Conservation (phyloP, 2,329 filamentous ascomycete species). For the Pseudocercospora musae region DNA sequence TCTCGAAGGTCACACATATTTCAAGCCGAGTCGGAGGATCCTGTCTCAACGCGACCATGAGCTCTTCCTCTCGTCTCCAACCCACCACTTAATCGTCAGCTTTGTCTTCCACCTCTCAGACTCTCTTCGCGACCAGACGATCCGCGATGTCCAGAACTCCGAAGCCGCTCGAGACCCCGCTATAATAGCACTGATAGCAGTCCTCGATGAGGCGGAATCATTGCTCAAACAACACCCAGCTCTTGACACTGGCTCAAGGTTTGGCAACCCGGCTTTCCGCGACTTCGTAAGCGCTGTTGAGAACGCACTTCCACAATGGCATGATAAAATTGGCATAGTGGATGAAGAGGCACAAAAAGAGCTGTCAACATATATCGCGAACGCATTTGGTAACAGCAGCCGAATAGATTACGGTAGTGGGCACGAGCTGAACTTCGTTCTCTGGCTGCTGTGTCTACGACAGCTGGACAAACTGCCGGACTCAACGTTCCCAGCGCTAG, state of each 20-base stretch:
- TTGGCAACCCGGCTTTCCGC: conserved; percentile 91
- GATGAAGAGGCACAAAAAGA: conserved; percentile 60
- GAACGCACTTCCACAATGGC: conserved; percentile 56
- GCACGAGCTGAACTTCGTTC: conserved; percentile 94
- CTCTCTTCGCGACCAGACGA: conserved; percentile 67
- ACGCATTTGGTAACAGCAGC: conserved; percentile 80
- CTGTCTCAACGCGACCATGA: conserved; percentile 76
- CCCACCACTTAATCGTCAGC: conserved; percentile 71
- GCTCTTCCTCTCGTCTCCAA: conserved; percentile 72
- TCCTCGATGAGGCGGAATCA: conserved; percentile 67
- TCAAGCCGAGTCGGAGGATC: conserved; percentile 74
- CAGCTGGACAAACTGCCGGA: conserved; percentile 65
- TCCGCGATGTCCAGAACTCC: conserved; percentile 59
- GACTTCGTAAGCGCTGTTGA: conserved; percentile 68
- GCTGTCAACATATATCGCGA: conserved; percentile 71
- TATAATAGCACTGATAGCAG: conserved; percentile 61
- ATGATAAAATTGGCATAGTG: conserved; percentile 56
- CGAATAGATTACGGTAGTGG: conserved; percentile 96
- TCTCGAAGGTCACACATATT: conserved; percentile 53
- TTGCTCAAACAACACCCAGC: conserved; percentile 70
- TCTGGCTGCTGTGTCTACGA: conserved; percentile 94
- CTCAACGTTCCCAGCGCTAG: conserved; percentile 68
- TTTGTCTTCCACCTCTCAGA: conserved; percentile 88
- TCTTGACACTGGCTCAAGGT: conserved; percentile 83
- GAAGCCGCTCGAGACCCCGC: conserved; percentile 52